phyloP scores from a whole-genome alignment of 495 filamentous ascomycete species.

The Aspergillus egyptiacus region DNA sequence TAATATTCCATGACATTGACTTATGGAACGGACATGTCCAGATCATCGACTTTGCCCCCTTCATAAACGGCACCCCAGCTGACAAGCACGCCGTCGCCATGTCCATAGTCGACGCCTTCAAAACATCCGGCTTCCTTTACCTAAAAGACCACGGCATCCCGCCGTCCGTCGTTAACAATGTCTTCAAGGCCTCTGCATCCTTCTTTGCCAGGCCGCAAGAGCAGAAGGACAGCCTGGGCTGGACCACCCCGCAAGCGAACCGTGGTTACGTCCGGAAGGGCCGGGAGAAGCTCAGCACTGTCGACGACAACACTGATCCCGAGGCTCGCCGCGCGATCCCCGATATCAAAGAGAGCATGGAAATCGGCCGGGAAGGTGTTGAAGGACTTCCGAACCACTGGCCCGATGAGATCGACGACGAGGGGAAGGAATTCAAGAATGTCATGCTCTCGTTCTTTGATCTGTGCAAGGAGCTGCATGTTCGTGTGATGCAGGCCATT shows the following conservation, averaged over 20 bases:
- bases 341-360: conserved; percentile 79
- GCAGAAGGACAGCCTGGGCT: conserved; percentile 64
- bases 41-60: conserved; percentile 82
- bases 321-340: conserved; percentile 54
- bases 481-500: conserved; percentile 80
- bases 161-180: conserved; percentile 46
- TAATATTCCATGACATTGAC: not conserved
- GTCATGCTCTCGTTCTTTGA: conserved; percentile 69
- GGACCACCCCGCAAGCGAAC: conserved; percentile 68
- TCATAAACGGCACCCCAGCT: conserved; percentile 57
- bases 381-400: conserved; percentile 68
- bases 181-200: conserved; percentile 64
- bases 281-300: conserved; percentile 66
- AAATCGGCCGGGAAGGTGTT: conserved; percentile 74
- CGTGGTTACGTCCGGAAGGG: conserved; percentile 72
- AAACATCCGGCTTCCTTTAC: conserved; percentile 85
- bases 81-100: conserved; percentile 61
- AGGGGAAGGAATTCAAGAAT: conserved; percentile 59
- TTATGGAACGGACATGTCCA: conserved; percentile 25
- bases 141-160: conserved; percentile 72
- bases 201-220: conserved; percentile 70
- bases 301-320: conserved; percentile 53
- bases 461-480: conserved; percentile 68
- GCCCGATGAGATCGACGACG: conserved; percentile 60
- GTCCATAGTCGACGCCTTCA: conserved; percentile 72